These are phyloP conservation scores for Raphanus sativus DNA, from an alignment of 345 rosid genomes.

Conservation along the genomic window DNA sequence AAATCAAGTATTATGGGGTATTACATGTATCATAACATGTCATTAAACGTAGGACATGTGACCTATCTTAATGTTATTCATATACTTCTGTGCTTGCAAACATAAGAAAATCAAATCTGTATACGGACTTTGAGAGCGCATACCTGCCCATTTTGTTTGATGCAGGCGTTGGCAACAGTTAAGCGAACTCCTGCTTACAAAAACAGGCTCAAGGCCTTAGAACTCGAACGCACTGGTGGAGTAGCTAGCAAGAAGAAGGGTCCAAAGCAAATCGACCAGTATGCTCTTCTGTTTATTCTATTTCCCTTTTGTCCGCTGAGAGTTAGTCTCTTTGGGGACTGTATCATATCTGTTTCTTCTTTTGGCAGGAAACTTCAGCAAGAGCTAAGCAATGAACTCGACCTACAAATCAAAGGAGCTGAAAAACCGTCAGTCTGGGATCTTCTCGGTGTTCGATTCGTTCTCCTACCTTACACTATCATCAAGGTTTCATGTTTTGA, in stretches of 20 bases:
- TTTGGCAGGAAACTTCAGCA: conserved; percentile 69
- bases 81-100: background rate
- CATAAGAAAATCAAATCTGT: background rate
- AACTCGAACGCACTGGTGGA: conserved; percentile 86
- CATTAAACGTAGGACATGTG: background rate
- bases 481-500: conserved; percentile 51
- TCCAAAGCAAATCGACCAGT: conserved; percentile 78
- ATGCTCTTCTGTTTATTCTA: conserved; percentile 4
- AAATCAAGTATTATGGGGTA: background rate
- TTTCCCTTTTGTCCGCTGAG: background rate
- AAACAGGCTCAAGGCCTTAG: conserved; percentile 81
- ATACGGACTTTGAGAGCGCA: background rate
- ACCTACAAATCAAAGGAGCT: conserved; percentile 86
- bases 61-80: conserved; percentile 1
- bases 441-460: conserved; percentile 63
- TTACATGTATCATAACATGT: background rate
- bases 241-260: conserved; percentile 72
- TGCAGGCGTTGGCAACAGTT: conserved; percentile 83
- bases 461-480: conserved; percentile 76
- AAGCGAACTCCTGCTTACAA: conserved; percentile 92
- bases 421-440: conserved; percentile 77
- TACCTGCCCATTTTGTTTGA: background rate
- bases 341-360: background rate
- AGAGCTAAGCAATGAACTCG: conserved; percentile 92
- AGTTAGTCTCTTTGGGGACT: background rate